Evolutionary conservation across 345 rosid genomes (phyloP), one percentile per base, ranked within the genome.

Genomic region (Gossypium sturtianum): DNA sequence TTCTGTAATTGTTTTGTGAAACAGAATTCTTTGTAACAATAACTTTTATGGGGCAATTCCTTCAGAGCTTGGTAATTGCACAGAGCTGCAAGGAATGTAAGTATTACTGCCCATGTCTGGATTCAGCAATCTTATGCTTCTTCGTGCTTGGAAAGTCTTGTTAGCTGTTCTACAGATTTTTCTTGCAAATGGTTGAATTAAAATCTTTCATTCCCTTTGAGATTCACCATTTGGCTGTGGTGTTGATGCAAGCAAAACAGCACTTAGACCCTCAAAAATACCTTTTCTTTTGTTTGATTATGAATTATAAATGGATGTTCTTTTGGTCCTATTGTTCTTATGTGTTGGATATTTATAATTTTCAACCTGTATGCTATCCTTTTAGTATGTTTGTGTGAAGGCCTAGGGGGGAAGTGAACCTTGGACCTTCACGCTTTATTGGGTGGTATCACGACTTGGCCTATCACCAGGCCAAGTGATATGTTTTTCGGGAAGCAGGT

Each of bases 21-120:
- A 75, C 80, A 95, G 99, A 84, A 75, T 83, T 79, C 97, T 95
- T 78, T 84, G 87, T 78, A 89, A 87, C 80, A 95, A 95, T 80
- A 83, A 86, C 73, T 84, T 95, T 27, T 95, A 91, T 85, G 97
- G 90, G 79, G 34, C 86, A 75, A 95, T 95, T 78, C 98, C 98
- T 83, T 79, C 87, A 20, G 89, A 87, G 77, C 81, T 93, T 87
- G 89, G 91, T 67, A 92, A 92, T 84, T 94, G 99, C 86, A 83
- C 96, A 2, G 90, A 84, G 79, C 86, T 93, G 87, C 89, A 82
- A 77, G 89, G 74, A 79, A 34, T 95, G 99, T 94, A 83, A 91
- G 96, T 71, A 44, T 49, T 41, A 17, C 16, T 60, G 45, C n/a
- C 61, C 23, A 10, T 7, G 7, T 22, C 27, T 57, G 61, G 61